phyloP scores from a whole-genome alignment of 306 rosid species.

The Alnus glutinosa region DNA sequence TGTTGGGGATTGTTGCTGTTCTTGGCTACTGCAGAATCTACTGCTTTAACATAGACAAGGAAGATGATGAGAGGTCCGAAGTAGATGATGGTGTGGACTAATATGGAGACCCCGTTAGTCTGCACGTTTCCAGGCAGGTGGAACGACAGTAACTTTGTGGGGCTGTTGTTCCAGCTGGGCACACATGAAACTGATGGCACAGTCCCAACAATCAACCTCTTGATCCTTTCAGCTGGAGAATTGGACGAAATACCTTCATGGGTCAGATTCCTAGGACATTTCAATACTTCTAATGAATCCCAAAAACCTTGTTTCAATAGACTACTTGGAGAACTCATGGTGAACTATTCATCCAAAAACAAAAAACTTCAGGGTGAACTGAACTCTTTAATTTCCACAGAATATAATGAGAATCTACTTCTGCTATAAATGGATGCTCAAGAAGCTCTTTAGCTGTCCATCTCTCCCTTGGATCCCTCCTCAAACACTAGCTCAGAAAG shows the following conservation, averaged over 20 bases:
- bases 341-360: too few species aligned
- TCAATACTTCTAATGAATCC: constrained; percentile 37
- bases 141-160: too few species aligned
- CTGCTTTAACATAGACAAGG: too few species aligned
- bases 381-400: constrained; percentile 8
- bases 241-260: constrained; percentile 19
- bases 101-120: too few species aligned
- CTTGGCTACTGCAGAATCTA: too few species aligned
- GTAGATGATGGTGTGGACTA: too few species aligned
- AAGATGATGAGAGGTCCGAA: too few species aligned
- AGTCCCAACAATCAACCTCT: constrained; percentile 25
- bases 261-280: constrained; percentile 16
- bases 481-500: constrained; percentile 45
- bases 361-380: not conserved
- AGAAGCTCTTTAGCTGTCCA: constrained; percentile 46
- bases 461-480: constrained; percentile 42
- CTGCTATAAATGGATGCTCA: constrained; percentile 48
- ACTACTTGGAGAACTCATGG: constrained; percentile 44
- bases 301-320: constrained; percentile 48
- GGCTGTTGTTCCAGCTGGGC: constrained; percentile 23
- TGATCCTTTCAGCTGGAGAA: constrained; percentile 40
- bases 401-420: constrained; percentile 2
- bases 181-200: constrained; percentile 5
- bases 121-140: too few species aligned
- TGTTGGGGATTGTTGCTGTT: too few species aligned